Conservation (phyloP, 2,329 filamentous ascomycete species). For the Thielaviopsis euricoi region DNA sequence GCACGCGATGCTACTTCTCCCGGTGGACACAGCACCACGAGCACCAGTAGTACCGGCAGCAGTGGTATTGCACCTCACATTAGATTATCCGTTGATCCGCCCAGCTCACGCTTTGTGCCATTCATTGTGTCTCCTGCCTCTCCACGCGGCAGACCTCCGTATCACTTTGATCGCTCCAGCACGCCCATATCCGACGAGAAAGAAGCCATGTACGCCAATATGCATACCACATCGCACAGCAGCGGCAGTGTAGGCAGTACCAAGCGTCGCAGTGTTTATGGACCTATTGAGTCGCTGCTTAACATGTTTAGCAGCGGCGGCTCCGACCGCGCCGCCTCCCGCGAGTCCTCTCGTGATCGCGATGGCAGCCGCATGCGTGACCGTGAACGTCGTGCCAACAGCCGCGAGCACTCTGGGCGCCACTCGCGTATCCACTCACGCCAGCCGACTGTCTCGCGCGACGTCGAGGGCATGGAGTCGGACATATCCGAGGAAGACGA, state of each 20-base stretch:
- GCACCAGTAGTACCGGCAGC: neutral
- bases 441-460: neutral
- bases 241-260: neutral
- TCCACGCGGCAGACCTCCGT: neutral
- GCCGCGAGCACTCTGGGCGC: neutral
- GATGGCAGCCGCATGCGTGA: neutral
- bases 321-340: neutral
- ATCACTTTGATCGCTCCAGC: neutral
- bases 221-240: neutral
- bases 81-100: conserved; percentile 2
- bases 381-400: neutral
- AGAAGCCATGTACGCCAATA: neutral
- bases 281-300: neutral
- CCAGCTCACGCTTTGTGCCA: neutral
- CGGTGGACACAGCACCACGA: neutral
- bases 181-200: conserved; percentile 3
- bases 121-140: conserved; percentile 5
- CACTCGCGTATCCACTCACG: neutral
- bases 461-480: neutral
- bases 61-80: neutral
- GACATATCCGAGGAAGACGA: conserved; percentile 1
- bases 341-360: conserved; percentile 3
- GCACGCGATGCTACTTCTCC: neutral
- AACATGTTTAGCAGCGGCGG: conserved; percentile 4
- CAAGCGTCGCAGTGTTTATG: conserved; percentile 1